Conservation (phyloP, 208 protist species). For the Trypanosoma grayi region DNA sequence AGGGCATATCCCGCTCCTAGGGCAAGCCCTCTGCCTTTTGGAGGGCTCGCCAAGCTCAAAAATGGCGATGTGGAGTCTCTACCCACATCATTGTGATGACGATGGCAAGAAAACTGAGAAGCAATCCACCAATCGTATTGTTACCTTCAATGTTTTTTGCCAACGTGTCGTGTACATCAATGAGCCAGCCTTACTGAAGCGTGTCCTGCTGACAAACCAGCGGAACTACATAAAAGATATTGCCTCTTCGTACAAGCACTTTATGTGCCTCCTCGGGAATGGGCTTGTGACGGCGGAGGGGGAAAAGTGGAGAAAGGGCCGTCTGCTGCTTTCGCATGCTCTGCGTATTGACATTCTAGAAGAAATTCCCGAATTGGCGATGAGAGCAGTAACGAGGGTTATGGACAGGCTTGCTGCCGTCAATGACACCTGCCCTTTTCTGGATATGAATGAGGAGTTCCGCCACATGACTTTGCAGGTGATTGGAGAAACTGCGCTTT, state of each 20-base stretch:
- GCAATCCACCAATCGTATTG: constrained; percentile 37
- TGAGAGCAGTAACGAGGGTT: constrained; percentile 58
- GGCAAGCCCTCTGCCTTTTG: constrained; percentile 67
- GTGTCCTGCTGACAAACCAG: constrained; percentile 82
- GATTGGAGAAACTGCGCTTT: constrained; percentile 81
- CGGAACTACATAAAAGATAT: constrained; percentile 86
- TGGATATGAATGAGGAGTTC: constrained; percentile 89
- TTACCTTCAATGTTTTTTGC: constrained; percentile 69
- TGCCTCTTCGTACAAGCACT: constrained; percentile 83
- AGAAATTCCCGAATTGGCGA: constrained; percentile 73
- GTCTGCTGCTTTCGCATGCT: constrained; percentile 76
- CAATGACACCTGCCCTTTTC: constrained; percentile 23
- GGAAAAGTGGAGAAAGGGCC: constrained; percentile 85
- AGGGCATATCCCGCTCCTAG: constrained; percentile 65
- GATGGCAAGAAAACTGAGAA: constrained; percentile 7
- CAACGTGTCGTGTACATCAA: constrained; percentile 87
- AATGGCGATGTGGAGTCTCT: constrained; percentile 78
- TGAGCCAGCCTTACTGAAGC: constrained; percentile 73
- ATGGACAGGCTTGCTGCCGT: constrained; percentile 51
- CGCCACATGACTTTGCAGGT: constrained; percentile 90
- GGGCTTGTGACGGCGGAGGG: constrained; percentile 86
- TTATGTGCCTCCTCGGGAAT: constrained; percentile 87
- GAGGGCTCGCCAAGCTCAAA: constrained; percentile 69
- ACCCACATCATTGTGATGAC: constrained; percentile 35
- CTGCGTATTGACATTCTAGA: constrained; percentile 88